Evolutionary conservation across 2,329 filamentous ascomycete species (phyloP), one percentile per base, ranked within the genome.

Genomic region (Cercospora citrullina): DNA sequence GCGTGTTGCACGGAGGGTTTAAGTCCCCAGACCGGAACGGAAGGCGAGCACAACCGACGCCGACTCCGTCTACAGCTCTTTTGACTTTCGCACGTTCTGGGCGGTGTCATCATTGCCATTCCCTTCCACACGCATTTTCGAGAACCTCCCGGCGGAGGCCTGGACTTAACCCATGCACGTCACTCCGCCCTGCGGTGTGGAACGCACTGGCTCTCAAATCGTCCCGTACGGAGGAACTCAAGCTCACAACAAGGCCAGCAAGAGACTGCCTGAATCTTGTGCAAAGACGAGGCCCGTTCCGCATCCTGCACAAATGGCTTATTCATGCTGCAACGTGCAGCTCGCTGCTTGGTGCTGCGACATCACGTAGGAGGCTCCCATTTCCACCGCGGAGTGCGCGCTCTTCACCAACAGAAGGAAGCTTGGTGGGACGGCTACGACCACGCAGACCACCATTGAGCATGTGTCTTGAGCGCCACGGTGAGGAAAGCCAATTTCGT

Each of bases 291-390:
- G 60, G 33, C 28, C 42, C 60, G 60, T 33, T 33, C 60, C 60
- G 33, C 60, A 39, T 51, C 39, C 36, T 62, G 60, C 60, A 62
- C 60, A 62, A 62, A 45, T 39, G 36, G 60, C 36, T 62, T 31
- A 23, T 33, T 36, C 55, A 36, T 36, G 9, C 31, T 31, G 30
- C 26, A 58, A 58, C 53, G 53, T n/a, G 53, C 21, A 31, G 16
- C 26, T 21, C 45, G 23, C 21, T 28, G 26, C 26, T 59, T 58
- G 55, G 7, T 62, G 60, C 61, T 64, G 61, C 48, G 36, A 42
- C 16, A 42, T 58, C 26, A 64, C 61, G 61, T 64, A 55, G 62
- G 62, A 36, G 62, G 62, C 62, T 36, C 36, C 8, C 39, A n/a
- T n/a, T 12, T 26, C 60, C 36, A 10, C 48, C 48, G 60, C 60